A percentile compares a stretch with the other conserved stretches of the same genome.
Evolutionary conservation across 176 grass and related monocot genomes (phyloP).

Genomic region (Puccinellia tenuiflora): DNA sequence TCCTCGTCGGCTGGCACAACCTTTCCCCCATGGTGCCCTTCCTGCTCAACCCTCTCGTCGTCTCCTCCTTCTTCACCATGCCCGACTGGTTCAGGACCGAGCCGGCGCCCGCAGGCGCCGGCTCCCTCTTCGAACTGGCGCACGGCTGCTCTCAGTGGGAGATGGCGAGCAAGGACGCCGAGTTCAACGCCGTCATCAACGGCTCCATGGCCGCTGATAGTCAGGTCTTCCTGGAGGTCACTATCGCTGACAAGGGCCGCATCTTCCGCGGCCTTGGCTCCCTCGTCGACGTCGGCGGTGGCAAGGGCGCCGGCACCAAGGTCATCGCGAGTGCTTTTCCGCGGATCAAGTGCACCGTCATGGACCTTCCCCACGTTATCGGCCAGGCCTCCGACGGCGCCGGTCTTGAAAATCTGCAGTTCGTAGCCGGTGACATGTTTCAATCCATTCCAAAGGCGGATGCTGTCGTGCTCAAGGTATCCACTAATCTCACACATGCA

Average conservation of each 20-base stretch:
- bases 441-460: constrained; percentile 7
- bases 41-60: not conserved
- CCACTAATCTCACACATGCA: not conserved
- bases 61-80: not conserved
- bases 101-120: not conserved
- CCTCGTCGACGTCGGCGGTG: constrained; percentile 34
- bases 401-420: not conserved
- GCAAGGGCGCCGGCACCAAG: not conserved
- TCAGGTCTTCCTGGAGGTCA: not conserved
- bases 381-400: not conserved
- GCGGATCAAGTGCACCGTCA: constrained; percentile 29
- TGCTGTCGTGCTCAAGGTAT: constrained; percentile 54
- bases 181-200: constrained; percentile 12
- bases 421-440: constrained; percentile 24
- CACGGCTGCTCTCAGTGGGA: constrained; percentile 14
- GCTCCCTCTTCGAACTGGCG: not conserved
- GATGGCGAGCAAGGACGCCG: not conserved
- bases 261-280: constrained; percentile 17
- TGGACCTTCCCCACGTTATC: constrained; percentile 44
- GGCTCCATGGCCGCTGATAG: constrained; percentile 12
- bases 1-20: constrained; percentile 6
- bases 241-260: not conserved
- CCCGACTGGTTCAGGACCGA: constrained; percentile 24
- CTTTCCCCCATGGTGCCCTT: not conserved
- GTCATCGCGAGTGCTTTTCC: constrained; percentile 17